phyloP scores from a whole-genome alignment of 225 moss, liverwort and hornwort species.

The Anthoceros angustus region DNA sequence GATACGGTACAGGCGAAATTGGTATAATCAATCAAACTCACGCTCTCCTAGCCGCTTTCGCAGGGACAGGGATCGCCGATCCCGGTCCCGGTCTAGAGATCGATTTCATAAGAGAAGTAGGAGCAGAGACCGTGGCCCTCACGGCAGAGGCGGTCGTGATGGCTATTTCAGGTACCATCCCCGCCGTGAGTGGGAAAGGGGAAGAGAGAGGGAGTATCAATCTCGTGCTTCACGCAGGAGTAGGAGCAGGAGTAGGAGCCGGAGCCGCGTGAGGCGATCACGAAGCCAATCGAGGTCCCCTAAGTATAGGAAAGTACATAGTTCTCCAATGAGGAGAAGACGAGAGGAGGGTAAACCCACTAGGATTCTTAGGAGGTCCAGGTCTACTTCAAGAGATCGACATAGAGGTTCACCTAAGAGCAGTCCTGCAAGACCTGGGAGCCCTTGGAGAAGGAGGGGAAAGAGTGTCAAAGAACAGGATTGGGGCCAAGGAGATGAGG shows the following conservation, averaged over 20 bases:
- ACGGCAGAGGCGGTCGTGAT: constrained; percentile 73
- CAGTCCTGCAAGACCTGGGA: no score
- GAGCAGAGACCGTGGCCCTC: constrained; percentile 51
- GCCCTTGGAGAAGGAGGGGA: no score
- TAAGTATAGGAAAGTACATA: constrained; percentile 36
- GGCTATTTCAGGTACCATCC: constrained; percentile 63
- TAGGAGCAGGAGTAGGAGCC: constrained; percentile 39
- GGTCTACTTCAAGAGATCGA: no score
- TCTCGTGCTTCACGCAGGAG: constrained; percentile 13
- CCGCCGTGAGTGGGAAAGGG: constrained; percentile 67
- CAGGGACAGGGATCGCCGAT: constrained; percentile 49
- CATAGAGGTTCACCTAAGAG: no score
- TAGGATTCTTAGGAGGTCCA: background rate
- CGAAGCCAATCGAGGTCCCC: constrained; percentile 51
- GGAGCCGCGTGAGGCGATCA: constrained; percentile 70
- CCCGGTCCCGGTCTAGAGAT: constrained; percentile 49
- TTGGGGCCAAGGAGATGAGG: no score
- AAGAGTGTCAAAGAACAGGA: no score
- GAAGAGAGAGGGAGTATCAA: constrained; percentile 33
- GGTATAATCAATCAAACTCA: constrained; percentile 52
- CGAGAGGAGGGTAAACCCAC: constrained; percentile 16
- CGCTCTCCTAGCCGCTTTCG: constrained; percentile 67
- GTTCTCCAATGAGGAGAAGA: background rate
- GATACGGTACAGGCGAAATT: constrained; percentile 58
- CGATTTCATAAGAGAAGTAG: constrained; percentile 29